Evolutionary conservation across 202 grass and related monocot species (phyloP).

Genomic region (Eragrostis tef): DNA sequence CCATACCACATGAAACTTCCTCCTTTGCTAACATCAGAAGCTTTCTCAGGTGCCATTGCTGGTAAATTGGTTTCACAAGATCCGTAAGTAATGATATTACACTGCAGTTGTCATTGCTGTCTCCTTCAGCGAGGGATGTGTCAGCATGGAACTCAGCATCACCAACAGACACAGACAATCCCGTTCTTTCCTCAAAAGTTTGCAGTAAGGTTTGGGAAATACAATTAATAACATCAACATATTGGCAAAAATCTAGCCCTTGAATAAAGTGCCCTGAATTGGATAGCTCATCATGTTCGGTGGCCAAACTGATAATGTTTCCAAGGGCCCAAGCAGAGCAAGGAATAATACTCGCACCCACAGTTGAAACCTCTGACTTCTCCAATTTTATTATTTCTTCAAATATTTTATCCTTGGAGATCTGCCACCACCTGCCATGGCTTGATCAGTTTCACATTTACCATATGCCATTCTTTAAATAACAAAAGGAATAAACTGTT

Average conservation of each 20-base stretch:
- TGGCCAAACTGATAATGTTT: conserved; percentile 77
- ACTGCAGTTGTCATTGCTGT: conserved; percentile 40
- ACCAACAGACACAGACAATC: conserved; percentile 39
- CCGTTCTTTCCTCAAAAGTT: conserved; percentile 62
- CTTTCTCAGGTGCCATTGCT: conserved; percentile 94
- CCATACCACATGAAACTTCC: conserved; percentile 35
- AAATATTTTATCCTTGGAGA: conserved; percentile 74
- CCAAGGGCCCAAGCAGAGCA: conserved; percentile 86
- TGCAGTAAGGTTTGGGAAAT: conserved; percentile 70
- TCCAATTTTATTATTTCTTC: conserved; percentile 78
- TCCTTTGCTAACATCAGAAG: conserved; percentile 65
- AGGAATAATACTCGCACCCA: conserved; percentile 56
- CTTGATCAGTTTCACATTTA: conserved; percentile 78
- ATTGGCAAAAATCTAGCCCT: conserved; percentile 70
- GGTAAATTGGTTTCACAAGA: conserved; percentile 90
- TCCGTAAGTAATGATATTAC: conserved; percentile 62
- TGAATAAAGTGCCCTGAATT: conserved; percentile 65
- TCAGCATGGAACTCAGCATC: conserved; percentile 33
- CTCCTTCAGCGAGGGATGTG: conserved; percentile 44
- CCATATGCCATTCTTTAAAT: conserved; percentile 14
- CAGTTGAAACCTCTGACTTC: conserved; percentile 56
- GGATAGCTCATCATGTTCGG: conserved; percentile 64
- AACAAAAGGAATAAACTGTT: neutral
- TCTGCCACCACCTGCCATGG: conserved; percentile 94
- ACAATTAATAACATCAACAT: conserved; percentile 76